Evolutionary conservation across 208 protist genomes (phyloP).

Genomic region (Trypanosoma platydactyli): DNA sequence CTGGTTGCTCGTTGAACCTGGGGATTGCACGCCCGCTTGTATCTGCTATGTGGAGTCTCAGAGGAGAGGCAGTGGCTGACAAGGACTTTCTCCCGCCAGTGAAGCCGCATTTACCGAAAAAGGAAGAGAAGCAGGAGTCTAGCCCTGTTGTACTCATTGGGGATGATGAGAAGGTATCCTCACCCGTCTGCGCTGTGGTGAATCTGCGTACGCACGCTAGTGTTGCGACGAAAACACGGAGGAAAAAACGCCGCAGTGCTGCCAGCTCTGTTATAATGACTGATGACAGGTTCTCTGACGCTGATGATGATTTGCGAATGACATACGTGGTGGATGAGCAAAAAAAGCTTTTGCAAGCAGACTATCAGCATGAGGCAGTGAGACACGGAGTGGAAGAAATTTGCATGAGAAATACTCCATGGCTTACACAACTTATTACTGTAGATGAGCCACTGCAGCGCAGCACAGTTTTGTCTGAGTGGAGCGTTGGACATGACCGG

Average conservation of each 20-base stretch:
- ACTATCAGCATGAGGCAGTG: background rate
- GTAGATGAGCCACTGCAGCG: constrained; percentile 48
- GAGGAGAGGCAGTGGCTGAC: constrained; percentile 20
- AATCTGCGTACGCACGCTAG: constrained; percentile 1
- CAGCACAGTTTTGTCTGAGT: constrained; percentile 45
- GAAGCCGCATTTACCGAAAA: background rate
- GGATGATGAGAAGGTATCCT: background rate
- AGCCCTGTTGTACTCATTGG: background rate
- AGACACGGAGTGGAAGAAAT: background rate
- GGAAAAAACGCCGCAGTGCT: constrained; percentile 21
- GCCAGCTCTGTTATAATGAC: constrained; percentile 1
- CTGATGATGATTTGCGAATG: constrained; percentile 13
- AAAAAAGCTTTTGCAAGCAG: constrained; percentile 17
- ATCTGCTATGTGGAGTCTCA: constrained; percentile 24
- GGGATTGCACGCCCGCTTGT: constrained; percentile 34
- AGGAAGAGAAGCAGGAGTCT: constrained; percentile 5
- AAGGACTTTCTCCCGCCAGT: constrained; percentile 13
- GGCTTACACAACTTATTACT: constrained; percentile 21
- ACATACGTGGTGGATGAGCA: constrained; percentile 22
- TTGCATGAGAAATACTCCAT: background rate
- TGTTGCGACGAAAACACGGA: background rate
- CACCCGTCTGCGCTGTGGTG: background rate
- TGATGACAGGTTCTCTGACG: background rate
- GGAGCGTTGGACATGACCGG: constrained; percentile 45
- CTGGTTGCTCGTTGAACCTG: constrained; percentile 8